Base-by-base conservation (phyloP, 2,329 filamentous ascomycete genomes). In the Colletotrichum kahawae region DNA sequence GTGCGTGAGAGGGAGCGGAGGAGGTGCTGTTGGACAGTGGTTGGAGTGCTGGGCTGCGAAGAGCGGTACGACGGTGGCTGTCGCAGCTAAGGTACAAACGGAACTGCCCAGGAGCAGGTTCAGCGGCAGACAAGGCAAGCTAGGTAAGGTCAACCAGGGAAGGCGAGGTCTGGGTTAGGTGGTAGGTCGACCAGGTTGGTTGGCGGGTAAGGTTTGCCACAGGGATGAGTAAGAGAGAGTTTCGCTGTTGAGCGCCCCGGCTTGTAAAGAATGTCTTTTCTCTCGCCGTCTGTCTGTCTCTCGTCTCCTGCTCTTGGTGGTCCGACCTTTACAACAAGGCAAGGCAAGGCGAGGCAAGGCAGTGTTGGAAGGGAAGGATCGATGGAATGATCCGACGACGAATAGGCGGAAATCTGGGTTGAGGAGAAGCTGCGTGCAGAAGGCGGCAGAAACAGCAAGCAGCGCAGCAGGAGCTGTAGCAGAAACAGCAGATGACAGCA, bases 151-250 rank as follows among this genome's bases (percentile, higher is more conserved):
- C 21, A 54, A 27, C 36, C 33, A 60, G 54, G 27, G 31, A 36
- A 57, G 43, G 56, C 59, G 43, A 67, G 18, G 43, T 66, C 51
- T 65, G 57, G 33, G 65, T 38, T 38, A 59, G 65, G 67, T 48
- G 27, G 29, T 62, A 8, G 67, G 38, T 31, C 38, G 38, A 34
- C 66, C 36, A 34, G 66, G 21, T 38, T 54, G 34, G 38, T 38
- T 71, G 59, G 33, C 60, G 36, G 60, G 56, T 63, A 75, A 75
- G 57, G 69, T 73, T 73, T 75, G 73, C 73, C 73, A 68, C 72
- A 68, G 65, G 73, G 70, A 67, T 75, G 70, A 48, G 62, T 59
- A 56, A 38, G 38, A 64, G 31, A 70, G 67, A 31, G 56, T 65
- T 73, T 73, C 33, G 57, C 66, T 54, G 69, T 33, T 24, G 38